Percentiles rank a stretch among this genome's conserved stretches.
Evolutionary conservation across 306 rosid genomes (phyloP).

Genomic region (Cucumis sativus): DNA sequence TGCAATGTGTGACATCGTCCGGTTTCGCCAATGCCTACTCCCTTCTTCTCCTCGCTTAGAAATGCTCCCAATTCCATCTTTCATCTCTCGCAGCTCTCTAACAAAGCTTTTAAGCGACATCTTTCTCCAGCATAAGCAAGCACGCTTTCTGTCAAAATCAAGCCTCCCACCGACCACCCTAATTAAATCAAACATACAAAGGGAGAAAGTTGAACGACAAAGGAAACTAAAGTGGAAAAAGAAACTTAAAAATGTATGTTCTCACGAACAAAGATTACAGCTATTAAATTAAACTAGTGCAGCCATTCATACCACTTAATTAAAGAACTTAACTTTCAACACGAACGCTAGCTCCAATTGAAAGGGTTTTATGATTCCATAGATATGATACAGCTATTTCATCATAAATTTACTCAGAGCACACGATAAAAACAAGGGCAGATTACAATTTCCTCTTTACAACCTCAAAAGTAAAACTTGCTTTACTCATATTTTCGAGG

Average conservation of each 20-base stretch:
- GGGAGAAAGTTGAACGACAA: background rate
- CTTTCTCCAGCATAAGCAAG: conserved; percentile 2
- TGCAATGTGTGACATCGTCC: conserved; percentile 54
- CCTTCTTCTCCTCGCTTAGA: conserved; percentile 48
- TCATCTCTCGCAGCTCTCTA: conserved; percentile 63
- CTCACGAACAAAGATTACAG: background rate
- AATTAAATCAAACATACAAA: background rate
- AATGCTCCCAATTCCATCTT: conserved; percentile 67
- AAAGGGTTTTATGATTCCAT: background rate
- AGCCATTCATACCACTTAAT: background rate
- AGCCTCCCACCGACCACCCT: background rate
- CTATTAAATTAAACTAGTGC: background rate
- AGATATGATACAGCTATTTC: background rate
- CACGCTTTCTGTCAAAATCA: background rate
- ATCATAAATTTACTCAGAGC: background rate
- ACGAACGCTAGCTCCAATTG: background rate
- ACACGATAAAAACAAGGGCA: background rate
- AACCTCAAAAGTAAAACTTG: background rate
- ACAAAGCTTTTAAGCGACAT: conserved; percentile 69
- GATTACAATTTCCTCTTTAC: background rate
- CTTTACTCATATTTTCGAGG: background rate
- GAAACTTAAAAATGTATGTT: background rate
- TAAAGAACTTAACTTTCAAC: background rate
- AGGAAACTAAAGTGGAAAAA: background rate
- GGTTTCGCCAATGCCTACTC: conserved; percentile 39